Evolutionary conservation across 139 green algal species (phyloP).

Genomic region (Monoraphidium neglectum): DNA sequence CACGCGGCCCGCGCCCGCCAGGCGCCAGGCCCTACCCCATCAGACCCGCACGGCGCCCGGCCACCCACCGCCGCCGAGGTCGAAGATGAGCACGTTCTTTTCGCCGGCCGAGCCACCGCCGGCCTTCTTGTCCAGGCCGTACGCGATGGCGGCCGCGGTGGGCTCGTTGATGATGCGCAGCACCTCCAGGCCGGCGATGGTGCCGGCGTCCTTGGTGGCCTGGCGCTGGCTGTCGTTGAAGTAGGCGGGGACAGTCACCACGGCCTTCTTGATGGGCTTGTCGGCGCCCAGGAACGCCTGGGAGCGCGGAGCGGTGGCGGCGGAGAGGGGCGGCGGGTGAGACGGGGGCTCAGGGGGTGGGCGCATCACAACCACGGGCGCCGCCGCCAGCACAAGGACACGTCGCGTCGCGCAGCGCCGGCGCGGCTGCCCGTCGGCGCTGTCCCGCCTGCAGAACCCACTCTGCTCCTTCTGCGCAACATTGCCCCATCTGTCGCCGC

Average conservation of each 20-base stretch:
- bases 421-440: too few relatives aligned
- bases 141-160: constrained; percentile 92
- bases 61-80: constrained; percentile 90
- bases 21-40: too few relatives aligned
- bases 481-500: too few relatives aligned
- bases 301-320: background rate
- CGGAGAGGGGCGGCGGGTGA: background rate
- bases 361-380: too few relatives aligned
- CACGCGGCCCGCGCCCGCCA: too few relatives aligned
- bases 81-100: constrained; percentile 95
- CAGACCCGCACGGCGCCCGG: too few relatives aligned
- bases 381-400: too few relatives aligned
- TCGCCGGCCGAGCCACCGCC: constrained; percentile 47
- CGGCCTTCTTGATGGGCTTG: constrained; percentile 89
- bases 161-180: constrained; percentile 98
- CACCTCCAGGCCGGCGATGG: constrained; percentile 95
- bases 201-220: constrained; percentile 96
- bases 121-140: constrained; percentile 84
- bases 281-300: constrained; percentile 55
- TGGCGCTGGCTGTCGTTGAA: constrained; percentile 99
- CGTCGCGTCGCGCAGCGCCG: too few relatives aligned
- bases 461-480: too few relatives aligned
- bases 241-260: constrained; percentile 98
- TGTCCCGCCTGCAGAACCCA: too few relatives aligned
- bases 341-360: too few relatives aligned